Percentiles rank a stretch among this genome's conserved stretches.
phyloP scores from a whole-genome alignment of 192 early-diverging fungal species.

The Rhizophlyctis rosea region DNA sequence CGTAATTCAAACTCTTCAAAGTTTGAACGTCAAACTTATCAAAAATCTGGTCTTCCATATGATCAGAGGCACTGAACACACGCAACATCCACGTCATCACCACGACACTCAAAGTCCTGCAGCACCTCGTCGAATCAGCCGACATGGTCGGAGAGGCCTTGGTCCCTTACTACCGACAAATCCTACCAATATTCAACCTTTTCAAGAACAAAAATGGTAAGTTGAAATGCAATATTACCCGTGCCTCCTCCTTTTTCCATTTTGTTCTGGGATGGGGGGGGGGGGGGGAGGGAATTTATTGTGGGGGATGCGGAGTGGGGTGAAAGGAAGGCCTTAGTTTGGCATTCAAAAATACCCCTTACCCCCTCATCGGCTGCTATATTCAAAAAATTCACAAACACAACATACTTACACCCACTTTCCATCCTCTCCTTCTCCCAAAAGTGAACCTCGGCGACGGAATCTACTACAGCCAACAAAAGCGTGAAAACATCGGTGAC shows the following conservation, averaged over 20 bases:
- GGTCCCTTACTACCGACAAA: slow-evolving; percentile 63
- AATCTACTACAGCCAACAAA: slow-evolving; percentile 66
- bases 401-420: slow-evolving; percentile 5
- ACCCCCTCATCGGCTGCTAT: neutral
- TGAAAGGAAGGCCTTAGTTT: neutral
- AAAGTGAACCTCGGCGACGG: slow-evolving; percentile 62
- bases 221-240: neutral
- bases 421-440: slow-evolving; percentile 2
- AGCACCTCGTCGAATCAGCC: slow-evolving; percentile 61
- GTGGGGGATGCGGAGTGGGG: neutral
- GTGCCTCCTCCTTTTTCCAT: neutral
- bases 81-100: slow-evolving; percentile 61
- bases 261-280: neutral
- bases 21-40: no score
- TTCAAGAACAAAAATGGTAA: slow-evolving; percentile 67
- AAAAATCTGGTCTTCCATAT: no score
- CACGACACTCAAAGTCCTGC: slow-evolving; percentile 58
- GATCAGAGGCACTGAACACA: slow-evolving; percentile 67
- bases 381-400: slow-evolving; percentile 7
- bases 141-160: slow-evolving; percentile 66
- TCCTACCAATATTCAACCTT: slow-evolving; percentile 60
- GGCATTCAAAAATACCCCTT: neutral
- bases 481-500: slow-evolving; percentile 65
- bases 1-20: no score
- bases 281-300: neutral